phyloP scores from a whole-genome alignment of 2,329 filamentous ascomycete genomes.

The Xylaria sp. region DNA sequence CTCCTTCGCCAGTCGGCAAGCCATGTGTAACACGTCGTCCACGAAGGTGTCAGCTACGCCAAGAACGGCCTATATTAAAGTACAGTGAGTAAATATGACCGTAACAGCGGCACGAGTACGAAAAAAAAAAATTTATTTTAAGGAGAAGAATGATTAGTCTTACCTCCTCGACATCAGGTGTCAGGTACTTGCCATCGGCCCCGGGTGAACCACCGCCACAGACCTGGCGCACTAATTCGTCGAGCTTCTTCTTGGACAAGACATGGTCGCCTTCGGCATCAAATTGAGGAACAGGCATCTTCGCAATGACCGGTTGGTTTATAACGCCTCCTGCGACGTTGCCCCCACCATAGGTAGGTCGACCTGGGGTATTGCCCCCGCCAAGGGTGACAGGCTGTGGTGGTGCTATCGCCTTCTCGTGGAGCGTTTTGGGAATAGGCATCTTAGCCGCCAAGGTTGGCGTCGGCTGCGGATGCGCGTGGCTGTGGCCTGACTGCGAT shows the following conservation, averaged over 20 bases:
- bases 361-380: conserved; percentile 65
- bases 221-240: conserved; percentile 92
- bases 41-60: conserved; percentile 93
- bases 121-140: neutral
- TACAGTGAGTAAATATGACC: conserved; percentile 25
- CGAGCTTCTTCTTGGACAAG: conserved; percentile 96
- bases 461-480: conserved; percentile 52
- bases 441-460: conserved; percentile 65
- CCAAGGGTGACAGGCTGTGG: conserved; percentile 75
- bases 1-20: conserved; percentile 91
- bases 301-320: conserved; percentile 83
- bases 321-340: conserved; percentile 82
- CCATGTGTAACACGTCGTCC: conserved; percentile 84
- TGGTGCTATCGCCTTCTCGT: conserved; percentile 68
- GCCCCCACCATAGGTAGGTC: conserved; percentile 85
- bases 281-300: conserved; percentile 81
- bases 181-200: conserved; percentile 77
- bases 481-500: conserved; percentile 50
- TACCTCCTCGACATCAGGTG: conserved; percentile 96
- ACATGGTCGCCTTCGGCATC: conserved; percentile 92
- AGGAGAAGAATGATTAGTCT: conserved; percentile 35
- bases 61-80: conserved; percentile 72
- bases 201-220: conserved; percentile 78
- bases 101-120: neutral
- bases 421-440: conserved; percentile 81